Evolutionary conservation across 345 rosid genomes (phyloP).

Genomic region (Draba incana): DNA sequence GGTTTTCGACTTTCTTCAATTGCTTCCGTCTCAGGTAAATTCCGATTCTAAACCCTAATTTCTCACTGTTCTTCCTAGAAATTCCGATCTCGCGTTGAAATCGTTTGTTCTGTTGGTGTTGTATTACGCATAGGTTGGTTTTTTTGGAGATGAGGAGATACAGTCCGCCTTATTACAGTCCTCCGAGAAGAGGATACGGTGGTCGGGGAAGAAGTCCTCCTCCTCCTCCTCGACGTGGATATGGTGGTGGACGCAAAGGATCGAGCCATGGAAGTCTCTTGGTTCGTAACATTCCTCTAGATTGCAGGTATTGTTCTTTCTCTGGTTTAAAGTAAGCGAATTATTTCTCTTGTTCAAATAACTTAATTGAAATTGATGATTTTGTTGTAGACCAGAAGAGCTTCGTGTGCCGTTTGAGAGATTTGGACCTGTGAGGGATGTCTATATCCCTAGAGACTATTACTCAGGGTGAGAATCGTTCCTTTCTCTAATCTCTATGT

Average conservation of each 20-base stretch:
- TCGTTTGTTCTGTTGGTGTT: too few species aligned
- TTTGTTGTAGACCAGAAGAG: conserved; percentile 81
- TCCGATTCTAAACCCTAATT: conserved; percentile 22
- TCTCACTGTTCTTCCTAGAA: not conserved
- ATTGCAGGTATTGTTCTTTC: conserved; percentile 65
- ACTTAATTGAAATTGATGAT: not conserved
- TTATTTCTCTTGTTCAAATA: not conserved
- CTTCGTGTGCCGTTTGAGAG: conserved; percentile 84
- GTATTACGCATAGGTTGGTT: not conserved
- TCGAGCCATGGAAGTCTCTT: conserved; percentile 77
- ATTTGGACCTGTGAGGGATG: conserved; percentile 86
- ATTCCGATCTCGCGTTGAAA: too few species aligned
- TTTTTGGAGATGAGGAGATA: conserved; percentile 72
- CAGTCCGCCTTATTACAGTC: conserved; percentile 70
- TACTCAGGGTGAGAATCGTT: conserved; percentile 73
- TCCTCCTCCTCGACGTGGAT: conserved; percentile 65
- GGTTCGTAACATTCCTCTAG: conserved; percentile 92
- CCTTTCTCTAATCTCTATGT: not conserved
- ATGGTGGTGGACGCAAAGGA: conserved; percentile 86
- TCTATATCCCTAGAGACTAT: conserved; percentile 90
- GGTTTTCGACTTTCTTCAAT: not conserved
- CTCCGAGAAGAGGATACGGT: conserved; percentile 93
- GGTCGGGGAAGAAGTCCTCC: conserved; percentile 77
- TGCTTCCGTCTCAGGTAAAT: conserved; percentile 23
- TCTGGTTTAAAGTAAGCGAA: not conserved